Base-by-base conservation (phyloP, 2,329 filamentous ascomycete genomes). In the Colletotrichum paranaense region DNA sequence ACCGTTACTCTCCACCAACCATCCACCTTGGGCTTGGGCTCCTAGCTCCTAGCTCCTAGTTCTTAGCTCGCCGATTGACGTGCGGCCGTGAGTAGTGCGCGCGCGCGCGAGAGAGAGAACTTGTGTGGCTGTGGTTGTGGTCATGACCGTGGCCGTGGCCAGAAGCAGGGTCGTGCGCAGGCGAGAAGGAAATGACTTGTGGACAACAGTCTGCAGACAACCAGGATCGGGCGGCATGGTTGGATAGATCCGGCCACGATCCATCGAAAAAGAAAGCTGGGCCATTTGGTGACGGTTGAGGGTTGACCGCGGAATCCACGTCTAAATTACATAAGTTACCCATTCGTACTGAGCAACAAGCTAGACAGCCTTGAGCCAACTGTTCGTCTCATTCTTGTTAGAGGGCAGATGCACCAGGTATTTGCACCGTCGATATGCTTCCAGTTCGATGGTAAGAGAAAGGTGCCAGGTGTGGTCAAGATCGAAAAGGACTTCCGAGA, bases 1-100 rank as follows among this genome's bases (percentile, higher is more conserved):
- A 35, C 64, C 53, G 65, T 68, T 52, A 32, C 52, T 59, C 38
- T 59, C 38, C 62, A 63, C 28, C 62, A 9, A 30, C 55, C 55
- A 30, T 14, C 62, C 46, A 28, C 19, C n/a, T 53, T 53, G 12
- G 46, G 46, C 60, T 53, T 53, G 60, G 62, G 42, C 65, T 56
- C 32, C 49, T 28, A 3, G 60, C 60, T 52, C 30, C 19, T 42
- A 49, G 22, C 14, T 49, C 16, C 9, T 52, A 26, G 26, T 35
- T 35, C 32, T 32, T 63, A 35, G 46, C 26, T 24, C 32, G 28
- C 30, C 60, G 28, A 14, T 53, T 63, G 26, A 52, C 59, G 38
- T 49, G 42, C 19, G 42, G 59, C 5, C 59, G 22, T 28, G 35
- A 26, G 57, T 19, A 26, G 57, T 60, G 35, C 32, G 32, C 57